These are phyloP conservation scores for Termitomyces sp. DNA, from an alignment of 768 basidiomycete genomes.

Conservation along the genomic window DNA sequence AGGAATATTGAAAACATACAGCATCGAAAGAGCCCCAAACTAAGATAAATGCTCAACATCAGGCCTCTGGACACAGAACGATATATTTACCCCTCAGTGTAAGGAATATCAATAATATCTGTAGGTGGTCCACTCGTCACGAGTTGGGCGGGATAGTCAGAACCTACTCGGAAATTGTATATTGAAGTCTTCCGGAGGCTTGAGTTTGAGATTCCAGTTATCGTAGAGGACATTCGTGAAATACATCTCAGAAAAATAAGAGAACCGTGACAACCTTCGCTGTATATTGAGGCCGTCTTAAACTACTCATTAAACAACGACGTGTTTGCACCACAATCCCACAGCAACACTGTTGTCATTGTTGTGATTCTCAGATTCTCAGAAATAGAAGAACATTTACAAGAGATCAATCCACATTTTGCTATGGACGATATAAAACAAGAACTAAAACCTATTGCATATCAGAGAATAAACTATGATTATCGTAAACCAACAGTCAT, in stretches of 20 bases:
- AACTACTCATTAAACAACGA: not conserved
- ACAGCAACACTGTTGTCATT: not conserved
- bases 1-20: slow-evolving; percentile 34
- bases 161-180: slow-evolving; percentile 63
- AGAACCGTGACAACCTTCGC: too few relatives aligned
- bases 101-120: slow-evolving; percentile 49
- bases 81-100: slow-evolving; percentile 48
- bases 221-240: slow-evolving; percentile 73
- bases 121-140: slow-evolving; percentile 30
- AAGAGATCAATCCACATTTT: too few relatives aligned
- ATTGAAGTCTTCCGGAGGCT: slow-evolving; percentile 66
- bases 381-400: not conserved
- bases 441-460: not conserved
- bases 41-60: slow-evolving; percentile 13
- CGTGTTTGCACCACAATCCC: not conserved
- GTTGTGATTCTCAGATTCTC: not conserved
- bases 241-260: too few relatives aligned
- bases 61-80: not conserved
- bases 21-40: slow-evolving; percentile 66
- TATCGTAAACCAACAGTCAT: not conserved
- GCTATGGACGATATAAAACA: not conserved
- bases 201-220: slow-evolving; percentile 60
- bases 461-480: not conserved
- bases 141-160: slow-evolving; percentile 58
- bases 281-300: too few relatives aligned